Evolutionary conservation across 768 basidiomycete genomes (phyloP).

Genomic region (Galerina marginata): DNA sequence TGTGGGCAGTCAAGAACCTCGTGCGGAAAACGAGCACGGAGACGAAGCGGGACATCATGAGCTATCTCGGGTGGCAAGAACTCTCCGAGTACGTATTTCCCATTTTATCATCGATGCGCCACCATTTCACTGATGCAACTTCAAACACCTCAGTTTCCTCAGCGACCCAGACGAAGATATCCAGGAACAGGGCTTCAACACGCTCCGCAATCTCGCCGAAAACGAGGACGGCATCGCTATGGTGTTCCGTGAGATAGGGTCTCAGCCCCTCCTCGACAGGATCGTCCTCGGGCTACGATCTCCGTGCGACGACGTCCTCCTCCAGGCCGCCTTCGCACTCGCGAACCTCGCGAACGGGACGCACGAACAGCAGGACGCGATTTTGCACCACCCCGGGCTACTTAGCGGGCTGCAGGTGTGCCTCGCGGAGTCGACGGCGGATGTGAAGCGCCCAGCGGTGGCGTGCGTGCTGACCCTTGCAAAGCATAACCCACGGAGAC

Average conservation of each 20-base stretch:
- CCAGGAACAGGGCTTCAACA: conserved; percentile 74
- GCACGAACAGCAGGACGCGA: conserved; percentile 51
- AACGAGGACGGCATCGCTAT: conserved; percentile 67
- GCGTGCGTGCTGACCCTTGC: conserved; percentile 65
- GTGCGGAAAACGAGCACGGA: conserved; percentile 64
- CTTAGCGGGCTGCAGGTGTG: conserved; percentile 59
- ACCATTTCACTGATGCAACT: conserved; percentile 1
- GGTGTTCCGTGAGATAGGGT: conserved; percentile 58
- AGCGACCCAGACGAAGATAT: conserved; percentile 57
- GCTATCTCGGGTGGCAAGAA: conserved; percentile 67
- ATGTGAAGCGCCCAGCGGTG: conserved; percentile 65
- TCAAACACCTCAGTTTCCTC: conserved; percentile 49
- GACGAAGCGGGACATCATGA: conserved; percentile 71
- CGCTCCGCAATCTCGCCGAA: conserved; percentile 71
- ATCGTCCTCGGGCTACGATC: conserved; percentile 57
- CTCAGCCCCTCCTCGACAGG: conserved; percentile 48
- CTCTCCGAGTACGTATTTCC: conserved; percentile 54
- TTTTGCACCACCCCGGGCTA: conserved; percentile 57
- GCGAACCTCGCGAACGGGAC: conserved; percentile 74
- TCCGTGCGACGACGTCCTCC: conserved; percentile 31
- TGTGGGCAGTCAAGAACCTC: conserved; percentile 93
- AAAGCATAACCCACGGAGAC: conserved; percentile 39
- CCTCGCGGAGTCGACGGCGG: conserved; percentile 51
- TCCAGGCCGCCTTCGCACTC: conserved; percentile 59
- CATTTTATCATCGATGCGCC: neutral